Evolutionary conservation across 441 rosid genomes (phyloP).

Genomic region (Brassica hybrid): DNA sequence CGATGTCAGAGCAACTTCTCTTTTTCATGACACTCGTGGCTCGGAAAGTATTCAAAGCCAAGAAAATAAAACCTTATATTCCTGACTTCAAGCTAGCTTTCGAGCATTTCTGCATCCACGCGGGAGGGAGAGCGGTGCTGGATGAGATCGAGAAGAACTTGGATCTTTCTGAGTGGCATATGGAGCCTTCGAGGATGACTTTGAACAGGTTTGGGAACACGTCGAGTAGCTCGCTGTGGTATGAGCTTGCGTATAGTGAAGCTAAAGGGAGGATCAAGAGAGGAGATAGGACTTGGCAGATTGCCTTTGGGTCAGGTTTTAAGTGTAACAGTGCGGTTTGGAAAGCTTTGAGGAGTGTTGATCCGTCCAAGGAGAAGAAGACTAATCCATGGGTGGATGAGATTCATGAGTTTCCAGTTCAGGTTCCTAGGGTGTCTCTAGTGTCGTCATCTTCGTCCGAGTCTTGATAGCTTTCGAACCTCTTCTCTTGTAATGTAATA

Average conservation of each 20-base stretch:
- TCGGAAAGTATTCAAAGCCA: constrained; percentile 44
- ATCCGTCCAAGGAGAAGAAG: constrained; percentile 43
- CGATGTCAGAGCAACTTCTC: constrained; percentile 59
- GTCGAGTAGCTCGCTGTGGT: constrained; percentile 61
- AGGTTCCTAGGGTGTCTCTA: constrained; percentile 39
- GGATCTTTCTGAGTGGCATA: constrained; percentile 50
- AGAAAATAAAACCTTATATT: constrained; percentile 52
- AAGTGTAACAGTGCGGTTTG: constrained; percentile 59
- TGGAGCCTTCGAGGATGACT: constrained; percentile 73
- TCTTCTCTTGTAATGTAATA: constrained; percentile 20
- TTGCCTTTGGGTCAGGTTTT: constrained; percentile 56
- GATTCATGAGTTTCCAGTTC: constrained; percentile 44
- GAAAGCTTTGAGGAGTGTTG: constrained; percentile 45
- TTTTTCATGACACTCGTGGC: constrained; percentile 46
- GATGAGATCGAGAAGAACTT: constrained; percentile 56
- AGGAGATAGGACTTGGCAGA: constrained; percentile 54
- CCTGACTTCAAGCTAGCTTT: constrained; percentile 62
- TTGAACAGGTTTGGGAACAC: constrained; percentile 58
- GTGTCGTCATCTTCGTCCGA: constrained; percentile 31
- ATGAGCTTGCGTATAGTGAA: constrained; percentile 55
- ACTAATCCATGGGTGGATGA: constrained; percentile 51
- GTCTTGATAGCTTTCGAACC: constrained; percentile 12
- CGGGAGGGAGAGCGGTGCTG: constrained; percentile 58
- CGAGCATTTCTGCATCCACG: constrained; percentile 62
- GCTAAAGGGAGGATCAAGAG: constrained; percentile 57